A percentile compares a stretch with the other conserved stretches of the same genome.
phyloP scores from a whole-genome alignment of 1,284 basidiomycete species.

The Marasmius sp. region DNA sequence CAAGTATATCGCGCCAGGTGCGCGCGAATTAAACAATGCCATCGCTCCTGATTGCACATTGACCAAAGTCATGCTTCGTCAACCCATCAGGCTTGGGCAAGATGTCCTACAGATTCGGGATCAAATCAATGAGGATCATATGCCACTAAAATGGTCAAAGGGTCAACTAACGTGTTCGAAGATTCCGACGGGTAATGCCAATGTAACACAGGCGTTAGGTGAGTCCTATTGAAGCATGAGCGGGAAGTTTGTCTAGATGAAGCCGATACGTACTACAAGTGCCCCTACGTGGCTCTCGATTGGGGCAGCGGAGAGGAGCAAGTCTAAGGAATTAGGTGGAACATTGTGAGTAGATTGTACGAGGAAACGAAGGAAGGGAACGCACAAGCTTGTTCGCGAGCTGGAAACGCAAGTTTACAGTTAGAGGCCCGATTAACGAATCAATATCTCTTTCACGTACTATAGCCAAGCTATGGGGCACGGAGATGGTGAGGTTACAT shows the following conservation, averaged over 20 bases:
- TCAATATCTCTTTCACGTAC: constrained; percentile 36
- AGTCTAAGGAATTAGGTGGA: constrained; percentile 39
- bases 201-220: constrained; percentile 76
- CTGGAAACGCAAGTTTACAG: constrained; percentile 30
- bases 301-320: constrained; percentile 74
- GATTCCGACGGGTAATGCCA: constrained; percentile 70
- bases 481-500: constrained; percentile 2
- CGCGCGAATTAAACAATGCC: constrained; percentile 41
- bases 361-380: constrained; percentile 8
- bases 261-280: constrained; percentile 52
- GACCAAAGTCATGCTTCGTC: constrained; percentile 55
- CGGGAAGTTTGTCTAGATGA: not conserved
- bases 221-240: constrained; percentile 48
- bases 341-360: constrained; percentile 3
- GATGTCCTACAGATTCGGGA: constrained; percentile 47
- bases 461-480: constrained; percentile 55
- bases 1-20: not conserved
- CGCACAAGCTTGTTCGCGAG: constrained; percentile 72
- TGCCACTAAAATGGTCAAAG: not conserved
- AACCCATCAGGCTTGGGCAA: constrained; percentile 62
- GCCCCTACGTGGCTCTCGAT: constrained; percentile 77
- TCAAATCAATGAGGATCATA: not conserved
- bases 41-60: constrained; percentile 68
- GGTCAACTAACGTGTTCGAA: constrained; percentile 60
- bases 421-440: not conserved